A percentile compares a stretch with the other conserved stretches of the same genome.
Conservation (phyloP, 768 basidiomycete species). For the Rhizopogon vulgaris region DNA sequence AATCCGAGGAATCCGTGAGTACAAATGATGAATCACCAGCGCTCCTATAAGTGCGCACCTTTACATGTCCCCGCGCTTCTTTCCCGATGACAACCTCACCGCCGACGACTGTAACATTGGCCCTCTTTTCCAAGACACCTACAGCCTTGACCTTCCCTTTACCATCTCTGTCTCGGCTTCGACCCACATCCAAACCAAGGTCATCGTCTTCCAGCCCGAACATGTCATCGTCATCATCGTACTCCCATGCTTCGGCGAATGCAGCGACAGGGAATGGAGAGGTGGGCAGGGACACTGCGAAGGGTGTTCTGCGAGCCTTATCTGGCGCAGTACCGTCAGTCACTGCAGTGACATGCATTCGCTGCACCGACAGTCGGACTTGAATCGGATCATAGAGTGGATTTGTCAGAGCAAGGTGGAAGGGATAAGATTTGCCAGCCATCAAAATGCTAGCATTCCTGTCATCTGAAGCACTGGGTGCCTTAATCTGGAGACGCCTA, state of each 20-base stretch:
- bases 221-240: slow-evolving; percentile 89
- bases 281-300: slow-evolving; percentile 75
- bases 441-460: slow-evolving; percentile 40
- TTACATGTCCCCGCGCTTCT: slow-evolving; percentile 70
- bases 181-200: slow-evolving; percentile 28
- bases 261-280: slow-evolving; percentile 78
- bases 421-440: slow-evolving; percentile 78
- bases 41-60: slow-evolving; percentile 42
- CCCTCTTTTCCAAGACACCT: slow-evolving; percentile 82
- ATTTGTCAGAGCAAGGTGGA: slow-evolving; percentile 89
- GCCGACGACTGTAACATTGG: slow-evolving; percentile 83
- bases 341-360: slow-evolving; percentile 47
- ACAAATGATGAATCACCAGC: neutral
- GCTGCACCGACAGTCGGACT: slow-evolving; percentile 78
- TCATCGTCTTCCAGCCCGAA: slow-evolving; percentile 46
- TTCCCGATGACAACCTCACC: slow-evolving; percentile 85
- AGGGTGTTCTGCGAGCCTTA: slow-evolving; percentile 64
- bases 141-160: slow-evolving; percentile 51
- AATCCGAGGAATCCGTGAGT: neutral
- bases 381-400: slow-evolving; percentile 95
- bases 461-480: slow-evolving; percentile 29
- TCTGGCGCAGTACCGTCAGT: slow-evolving; percentile 38
- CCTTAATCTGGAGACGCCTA: slow-evolving; percentile 32
- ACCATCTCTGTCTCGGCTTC: slow-evolving; percentile 40
- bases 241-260: slow-evolving; percentile 97